Evolutionary conservation across 1,284 basidiomycete genomes (phyloP).

Genomic region (Cutaneotrichosporon sp.): DNA sequence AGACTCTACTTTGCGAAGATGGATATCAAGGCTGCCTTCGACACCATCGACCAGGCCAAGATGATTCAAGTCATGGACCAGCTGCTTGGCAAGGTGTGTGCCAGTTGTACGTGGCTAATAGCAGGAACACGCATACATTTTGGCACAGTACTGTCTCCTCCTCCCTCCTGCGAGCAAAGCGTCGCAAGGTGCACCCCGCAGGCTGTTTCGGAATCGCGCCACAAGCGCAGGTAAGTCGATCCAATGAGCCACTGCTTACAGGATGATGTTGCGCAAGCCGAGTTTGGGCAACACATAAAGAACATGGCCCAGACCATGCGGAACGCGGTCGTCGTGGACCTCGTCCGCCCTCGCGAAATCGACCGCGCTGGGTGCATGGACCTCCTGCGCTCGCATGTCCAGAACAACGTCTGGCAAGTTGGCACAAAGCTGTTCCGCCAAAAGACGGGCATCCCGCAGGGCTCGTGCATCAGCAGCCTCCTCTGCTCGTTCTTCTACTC

Average conservation of each 20-base stretch:
- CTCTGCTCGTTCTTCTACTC: constrained; percentile 94
- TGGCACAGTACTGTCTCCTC: constrained; percentile 36
- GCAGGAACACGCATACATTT: constrained; percentile 35
- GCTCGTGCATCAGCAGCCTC: constrained; percentile 81
- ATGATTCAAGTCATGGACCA: constrained; percentile 70
- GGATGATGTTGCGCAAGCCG: background rate
- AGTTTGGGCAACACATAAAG: constrained; percentile 42
- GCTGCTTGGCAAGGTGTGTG: constrained; percentile 65
- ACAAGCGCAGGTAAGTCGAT: constrained; percentile 16
- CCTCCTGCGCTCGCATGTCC: constrained; percentile 82
- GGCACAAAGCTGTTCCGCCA: constrained; percentile 55
- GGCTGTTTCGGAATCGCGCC: constrained; percentile 36
- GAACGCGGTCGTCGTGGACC: constrained; percentile 79
- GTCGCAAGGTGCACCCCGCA: constrained; percentile 26
- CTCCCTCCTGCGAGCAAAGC: constrained; percentile 38
- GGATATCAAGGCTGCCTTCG: constrained; percentile 93
- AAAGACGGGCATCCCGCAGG: constrained; percentile 88
- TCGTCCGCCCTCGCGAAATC: constrained; percentile 49
- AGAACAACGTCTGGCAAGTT: constrained; percentile 70
- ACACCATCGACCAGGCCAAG: constrained; percentile 87
- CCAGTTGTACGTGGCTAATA: background rate
- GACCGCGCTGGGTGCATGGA: constrained; percentile 59
- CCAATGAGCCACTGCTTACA: background rate
- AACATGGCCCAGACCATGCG: constrained; percentile 63
- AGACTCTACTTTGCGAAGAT: constrained; percentile 92